phyloP scores from a whole-genome alignment of 2,329 filamentous ascomycete species.

The Thermothelomyces thermophilus region DNA sequence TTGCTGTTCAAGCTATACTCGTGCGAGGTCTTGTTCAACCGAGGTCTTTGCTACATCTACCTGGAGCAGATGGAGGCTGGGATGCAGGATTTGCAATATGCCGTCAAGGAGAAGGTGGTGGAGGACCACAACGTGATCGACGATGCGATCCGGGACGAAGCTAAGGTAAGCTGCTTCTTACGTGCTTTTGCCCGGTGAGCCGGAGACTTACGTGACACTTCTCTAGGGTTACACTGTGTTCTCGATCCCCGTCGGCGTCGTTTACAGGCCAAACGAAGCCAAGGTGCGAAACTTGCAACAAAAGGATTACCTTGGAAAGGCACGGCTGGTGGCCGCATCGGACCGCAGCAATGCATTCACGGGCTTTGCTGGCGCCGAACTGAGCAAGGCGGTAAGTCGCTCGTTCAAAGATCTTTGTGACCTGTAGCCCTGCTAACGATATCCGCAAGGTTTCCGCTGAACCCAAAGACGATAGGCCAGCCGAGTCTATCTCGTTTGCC shows the following conservation, averaged over 20 bases:
- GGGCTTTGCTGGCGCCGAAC: slow-evolving; percentile 71
- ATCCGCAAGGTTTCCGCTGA: slow-evolving; percentile 41
- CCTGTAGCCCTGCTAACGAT: not conserved
- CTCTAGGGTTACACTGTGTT: slow-evolving; percentile 91
- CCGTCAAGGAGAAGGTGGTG: slow-evolving; percentile 92
- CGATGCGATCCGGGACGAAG: slow-evolving; percentile 87
- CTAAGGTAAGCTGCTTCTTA: slow-evolving; percentile 54
- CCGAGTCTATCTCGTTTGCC: slow-evolving; percentile 82
- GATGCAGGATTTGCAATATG: slow-evolving; percentile 83
- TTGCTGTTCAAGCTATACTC: slow-evolving; percentile 95
- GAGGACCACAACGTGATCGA: slow-evolving; percentile 97
- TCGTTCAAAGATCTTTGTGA: not conserved
- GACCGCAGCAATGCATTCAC: slow-evolving; percentile 76
- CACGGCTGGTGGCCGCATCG: slow-evolving; percentile 83
- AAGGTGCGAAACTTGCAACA: slow-evolving; percentile 98
- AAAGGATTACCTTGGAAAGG: slow-evolving; percentile 95
- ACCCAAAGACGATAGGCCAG: slow-evolving; percentile 70
- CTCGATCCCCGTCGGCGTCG: slow-evolving; percentile 90
- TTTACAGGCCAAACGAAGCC: slow-evolving; percentile 92
- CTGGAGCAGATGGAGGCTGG: slow-evolving; percentile 85
- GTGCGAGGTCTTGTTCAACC: slow-evolving; percentile 95
- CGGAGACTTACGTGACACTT: not conserved
- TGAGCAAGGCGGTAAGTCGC: slow-evolving; percentile 56
- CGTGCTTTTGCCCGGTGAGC: not conserved
- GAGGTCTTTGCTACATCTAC: slow-evolving; percentile 95